Evolutionary conservation across 164 flowering plant species (phyloP), one percentile per base, ranked within the genome.

Genomic region (Sextonia rubra): DNA sequence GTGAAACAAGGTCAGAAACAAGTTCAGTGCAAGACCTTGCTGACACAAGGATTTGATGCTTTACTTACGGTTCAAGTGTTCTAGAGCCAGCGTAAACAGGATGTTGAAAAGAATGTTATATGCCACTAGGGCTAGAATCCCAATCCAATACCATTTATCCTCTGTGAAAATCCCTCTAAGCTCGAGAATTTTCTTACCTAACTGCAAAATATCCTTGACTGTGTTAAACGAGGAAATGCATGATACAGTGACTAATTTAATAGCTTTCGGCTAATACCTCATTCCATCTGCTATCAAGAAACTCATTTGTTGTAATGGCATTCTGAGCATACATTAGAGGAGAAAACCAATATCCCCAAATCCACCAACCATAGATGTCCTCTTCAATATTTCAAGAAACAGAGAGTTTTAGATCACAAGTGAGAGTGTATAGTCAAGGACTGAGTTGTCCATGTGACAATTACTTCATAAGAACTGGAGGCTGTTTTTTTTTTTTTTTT

Each of bases 61-160:
- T 12, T 52, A 78, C 91, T 87, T 76, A 92, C 97, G 91, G 66
- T 71, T 86, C 12, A 94, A 83, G 80, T 86, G 90, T 80, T 73
- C 80, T 32, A 94, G 89, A 0, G 95, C 82, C 24, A 94, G n/a
- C 20, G 99, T 92, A 84, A 82, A 92, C 32, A 90, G 89, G 66
- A 92, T 66, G 72, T 91, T 92, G 83, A 87, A 90, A 74, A 94
- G 87, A 71, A 90, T 18, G 24, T 80, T 79, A 80, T 87, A 92
- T 2, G 91, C 97, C 14, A 89, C 5, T 75, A 94, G 86, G 29
- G 89, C 95, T 24, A 74, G 91, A 17, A 73, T 77, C 17, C 99
- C 97, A 49, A 91, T 94, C 99, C 99, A 94, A 75, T 75, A 92
- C 97, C 97, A 91, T 17, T 84, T 79, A 48, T 66, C 78, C 0